Base-by-base conservation (phyloP, 2,329 filamentous ascomycete genomes). In the Cladosporium cucumerinum region DNA sequence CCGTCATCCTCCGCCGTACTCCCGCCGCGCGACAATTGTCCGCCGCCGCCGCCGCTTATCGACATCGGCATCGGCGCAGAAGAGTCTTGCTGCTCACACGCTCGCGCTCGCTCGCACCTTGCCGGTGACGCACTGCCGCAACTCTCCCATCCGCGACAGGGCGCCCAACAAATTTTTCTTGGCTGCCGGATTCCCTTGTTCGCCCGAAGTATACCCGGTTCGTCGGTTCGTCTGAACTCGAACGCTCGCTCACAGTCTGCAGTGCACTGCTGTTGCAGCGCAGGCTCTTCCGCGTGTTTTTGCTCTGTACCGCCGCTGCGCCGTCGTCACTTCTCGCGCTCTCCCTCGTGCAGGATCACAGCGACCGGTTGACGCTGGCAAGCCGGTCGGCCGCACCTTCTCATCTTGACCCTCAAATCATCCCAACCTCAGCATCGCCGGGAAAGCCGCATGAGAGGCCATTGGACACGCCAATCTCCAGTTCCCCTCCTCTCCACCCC, bases 401-500 rank as follows among this genome's bases (percentile, higher is more conserved):
- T 14, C 7, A 46, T 46, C 55, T 39, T 58, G 30, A 54, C 43
- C 54, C 54, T 16, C 36, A 25, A 28, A 34, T 28, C 36, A n/a
- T 51, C 34, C 32, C 30, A 23, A 39, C 62, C 54, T 57, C 55
- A 51, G 30, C 57, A 57, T 46, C 36, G 43, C 63, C 39, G 55
- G 63, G 66, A 59, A 54, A 66, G 57, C 63, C 61, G 30, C 46
- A 66, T 66, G 65, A 64, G 65, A 62, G 64, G 61, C 55, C 52
- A 61, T 61, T 63, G 65, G 65, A 64, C 57, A 58, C 61, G 48
- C 60, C 65, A 64, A 54, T 64, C 61, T 65, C 51, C 63, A 66
- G 63, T 63, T 64, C 61, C 49, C 60, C 66, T 61, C 54, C 65
- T 57, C 60, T 61, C 60, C 60, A 62, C 62, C 66, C 59, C 65